A percentile compares a stretch with the other conserved stretches of the same genome.
Conservation (phyloP, 2,329 filamentous ascomycete species). For the Aureobasidium sp. region DNA sequence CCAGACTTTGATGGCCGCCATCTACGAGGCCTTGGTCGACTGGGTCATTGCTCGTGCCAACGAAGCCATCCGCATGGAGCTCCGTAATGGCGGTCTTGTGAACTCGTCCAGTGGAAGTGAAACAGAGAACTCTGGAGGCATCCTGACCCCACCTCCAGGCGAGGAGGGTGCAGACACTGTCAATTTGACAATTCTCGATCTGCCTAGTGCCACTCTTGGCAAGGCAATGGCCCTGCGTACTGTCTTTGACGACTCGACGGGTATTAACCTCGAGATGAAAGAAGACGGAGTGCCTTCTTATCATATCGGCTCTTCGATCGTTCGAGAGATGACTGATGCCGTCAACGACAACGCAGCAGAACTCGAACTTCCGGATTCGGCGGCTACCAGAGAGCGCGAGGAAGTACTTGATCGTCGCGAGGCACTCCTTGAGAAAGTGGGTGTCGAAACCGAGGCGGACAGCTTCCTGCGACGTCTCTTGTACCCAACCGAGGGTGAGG, state of each 20-base stretch:
- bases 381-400: conserved; percentile 62
- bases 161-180: conserved; percentile 77
- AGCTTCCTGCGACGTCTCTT: conserved; percentile 75
- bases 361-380: conserved; percentile 62
- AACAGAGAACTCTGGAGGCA: conserved; percentile 34
- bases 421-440: conserved; percentile 75
- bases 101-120: conserved; percentile 59
- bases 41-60: conserved; percentile 91
- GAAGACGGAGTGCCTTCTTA: conserved; percentile 78
- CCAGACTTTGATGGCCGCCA: conserved; percentile 67
- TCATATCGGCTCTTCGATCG: conserved; percentile 66
- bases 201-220: conserved; percentile 69
- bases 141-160: conserved; percentile 55
- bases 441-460: conserved; percentile 68
- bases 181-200: conserved; percentile 77
- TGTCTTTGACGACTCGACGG: conserved; percentile 83
- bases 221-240: conserved; percentile 85
- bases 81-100: conserved; percentile 56
- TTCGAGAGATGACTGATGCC: conserved; percentile 79
- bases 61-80: conserved; percentile 66
- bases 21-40: conserved; percentile 91
- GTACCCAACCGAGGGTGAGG: conserved; percentile 67
- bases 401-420: conserved; percentile 74
- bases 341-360: conserved; percentile 69
- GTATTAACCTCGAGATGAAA: conserved; percentile 96